phyloP scores from a whole-genome alignment of 345 rosid genomes.

The Sonneratia caseolaris region DNA sequence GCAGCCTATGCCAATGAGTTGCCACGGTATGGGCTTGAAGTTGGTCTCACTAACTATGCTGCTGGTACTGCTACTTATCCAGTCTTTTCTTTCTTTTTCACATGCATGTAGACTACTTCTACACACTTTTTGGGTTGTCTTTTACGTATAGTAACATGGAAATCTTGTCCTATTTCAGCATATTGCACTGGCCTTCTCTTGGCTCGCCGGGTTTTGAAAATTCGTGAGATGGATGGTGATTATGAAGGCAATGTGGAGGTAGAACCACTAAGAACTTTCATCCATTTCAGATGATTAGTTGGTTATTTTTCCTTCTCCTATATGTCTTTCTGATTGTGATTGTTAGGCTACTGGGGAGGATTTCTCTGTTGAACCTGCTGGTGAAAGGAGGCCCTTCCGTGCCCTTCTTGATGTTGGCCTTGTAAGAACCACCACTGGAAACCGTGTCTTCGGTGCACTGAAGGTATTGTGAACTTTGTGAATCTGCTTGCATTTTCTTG shows the following conservation, averaged over 20 bases:
- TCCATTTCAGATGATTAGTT: not conserved
- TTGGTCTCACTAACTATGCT: conserved; percentile 60
- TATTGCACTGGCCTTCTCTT: conserved; percentile 76
- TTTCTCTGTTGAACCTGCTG: conserved; percentile 70
- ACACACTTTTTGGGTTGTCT: not conserved
- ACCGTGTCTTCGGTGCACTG: conserved; percentile 63
- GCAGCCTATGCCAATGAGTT: conserved; percentile 61
- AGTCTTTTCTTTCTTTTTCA: not conserved
- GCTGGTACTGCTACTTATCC: conserved; percentile 30
- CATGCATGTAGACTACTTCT: not conserved
- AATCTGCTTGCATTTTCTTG: not conserved
- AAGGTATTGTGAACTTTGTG: conserved; percentile 31
- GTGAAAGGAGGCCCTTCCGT: conserved; percentile 65
- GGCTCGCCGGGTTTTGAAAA: conserved; percentile 66
- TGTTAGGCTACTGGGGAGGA: conserved; percentile 80
- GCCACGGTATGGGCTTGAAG: conserved; percentile 55
- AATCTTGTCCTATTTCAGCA: conserved; percentile 21
- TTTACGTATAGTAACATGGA: not conserved
- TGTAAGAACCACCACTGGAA: conserved; percentile 63
- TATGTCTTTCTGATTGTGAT: not conserved
- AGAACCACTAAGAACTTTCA: not conserved
- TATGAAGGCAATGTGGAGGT: conserved; percentile 74
- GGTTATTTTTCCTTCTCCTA: not conserved
- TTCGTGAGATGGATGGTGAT: conserved; percentile 57
- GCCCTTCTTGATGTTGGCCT: conserved; percentile 84